phyloP scores from a whole-genome alignment of 2,329 filamentous ascomycete genomes.

The Alternaria burnsii region DNA sequence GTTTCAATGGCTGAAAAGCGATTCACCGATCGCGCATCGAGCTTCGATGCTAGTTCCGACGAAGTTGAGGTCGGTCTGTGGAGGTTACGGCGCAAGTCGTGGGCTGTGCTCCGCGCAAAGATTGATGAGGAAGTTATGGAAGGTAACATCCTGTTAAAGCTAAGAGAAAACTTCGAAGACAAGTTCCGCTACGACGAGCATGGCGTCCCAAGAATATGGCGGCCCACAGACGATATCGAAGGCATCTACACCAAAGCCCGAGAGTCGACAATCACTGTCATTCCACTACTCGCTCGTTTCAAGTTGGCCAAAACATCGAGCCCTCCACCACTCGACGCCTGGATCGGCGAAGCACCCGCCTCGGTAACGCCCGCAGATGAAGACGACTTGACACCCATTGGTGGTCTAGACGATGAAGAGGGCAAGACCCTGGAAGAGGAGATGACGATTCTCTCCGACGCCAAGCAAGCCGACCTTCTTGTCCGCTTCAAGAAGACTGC shows the following conservation, averaged over 20 bases:
- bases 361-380: slow-evolving; percentile 84
- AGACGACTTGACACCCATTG: slow-evolving; percentile 87
- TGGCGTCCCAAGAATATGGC: slow-evolving; percentile 95
- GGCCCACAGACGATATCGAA: slow-evolving; percentile 96
- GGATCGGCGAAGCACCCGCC: slow-evolving; percentile 80
- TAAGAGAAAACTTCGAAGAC: slow-evolving; percentile 98
- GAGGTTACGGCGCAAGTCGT: slow-evolving; percentile 91
- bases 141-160: slow-evolving; percentile 92
- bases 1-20: slow-evolving; percentile 85
- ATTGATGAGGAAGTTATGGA: slow-evolving; percentile 99
- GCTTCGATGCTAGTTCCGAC: slow-evolving; percentile 89
- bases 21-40: slow-evolving; percentile 87
- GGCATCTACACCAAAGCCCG: slow-evolving; percentile 90
- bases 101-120: slow-evolving; percentile 87
- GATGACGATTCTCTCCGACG: slow-evolving; percentile 91
- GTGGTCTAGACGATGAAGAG: slow-evolving; percentile 92
- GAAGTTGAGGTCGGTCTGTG: slow-evolving; percentile 94
- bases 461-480: slow-evolving; percentile 88
- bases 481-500: slow-evolving; percentile 98
- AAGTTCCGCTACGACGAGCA: slow-evolving; percentile 98
- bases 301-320: slow-evolving; percentile 76
- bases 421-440: slow-evolving; percentile 95
- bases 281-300: slow-evolving; percentile 88
- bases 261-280: slow-evolving; percentile 89
- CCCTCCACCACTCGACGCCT: slow-evolving; percentile 82